These are phyloP conservation scores for Cystofilobasidium macerans DNA, from an alignment of 768 basidiomycete genomes.

Conservation along the genomic window DNA sequence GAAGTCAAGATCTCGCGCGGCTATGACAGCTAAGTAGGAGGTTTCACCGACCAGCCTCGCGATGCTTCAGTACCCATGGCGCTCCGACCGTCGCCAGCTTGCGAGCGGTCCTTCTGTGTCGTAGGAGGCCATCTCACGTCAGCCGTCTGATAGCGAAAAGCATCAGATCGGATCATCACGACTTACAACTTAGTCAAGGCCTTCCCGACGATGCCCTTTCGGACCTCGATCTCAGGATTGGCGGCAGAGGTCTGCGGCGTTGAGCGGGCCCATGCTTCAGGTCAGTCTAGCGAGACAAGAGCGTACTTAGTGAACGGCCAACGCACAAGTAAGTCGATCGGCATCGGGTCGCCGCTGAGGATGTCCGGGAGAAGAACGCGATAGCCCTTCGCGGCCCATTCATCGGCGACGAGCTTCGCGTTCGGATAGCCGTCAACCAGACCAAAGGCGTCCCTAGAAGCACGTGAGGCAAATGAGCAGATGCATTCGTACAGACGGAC, in stretches of 20 bases:
- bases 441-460: neutral
- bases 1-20: neutral
- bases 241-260: neutral
- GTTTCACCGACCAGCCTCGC: slow-evolving; percentile 30
- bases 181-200: slow-evolving; percentile 1
- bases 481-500: neutral
- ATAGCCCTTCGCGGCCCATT: slow-evolving; percentile 37
- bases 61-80: slow-evolving; percentile 35
- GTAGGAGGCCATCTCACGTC: no score
- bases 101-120: no score
- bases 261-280: no score
- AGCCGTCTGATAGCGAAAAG: no score
- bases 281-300: neutral
- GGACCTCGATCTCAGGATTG: neutral
- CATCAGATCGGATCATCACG: slow-evolving; percentile 6
- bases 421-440: slow-evolving; percentile 29
- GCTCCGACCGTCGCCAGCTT: slow-evolving; percentile 18
- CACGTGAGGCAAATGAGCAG: neutral
- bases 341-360: slow-evolving; percentile 27
- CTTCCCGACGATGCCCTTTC: neutral
- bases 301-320: neutral
- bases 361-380: slow-evolving; percentile 37
- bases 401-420: slow-evolving; percentile 33
- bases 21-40: neutral
- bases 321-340: neutral